A percentile compares a stretch with the other conserved stretches of the same genome.
Conservation (phyloP, 345 rosid genomes). For the Moringa oleifera region DNA sequence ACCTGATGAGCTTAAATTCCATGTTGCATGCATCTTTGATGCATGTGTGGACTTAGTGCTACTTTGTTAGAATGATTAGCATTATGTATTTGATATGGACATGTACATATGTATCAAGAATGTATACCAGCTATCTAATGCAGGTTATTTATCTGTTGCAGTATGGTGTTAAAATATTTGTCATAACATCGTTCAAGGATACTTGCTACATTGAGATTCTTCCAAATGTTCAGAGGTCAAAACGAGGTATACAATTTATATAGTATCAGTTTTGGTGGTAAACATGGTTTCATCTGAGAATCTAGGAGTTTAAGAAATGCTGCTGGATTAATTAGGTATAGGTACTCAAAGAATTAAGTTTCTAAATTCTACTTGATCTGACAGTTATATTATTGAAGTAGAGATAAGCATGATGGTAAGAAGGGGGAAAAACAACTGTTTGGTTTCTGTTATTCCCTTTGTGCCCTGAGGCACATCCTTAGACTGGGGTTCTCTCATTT, state of each 20-base stretch:
- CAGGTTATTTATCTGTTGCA: slow-evolving; percentile 24
- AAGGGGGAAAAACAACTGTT: too few relatives aligned
- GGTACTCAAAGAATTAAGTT: too few relatives aligned
- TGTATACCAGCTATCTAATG: not conserved
- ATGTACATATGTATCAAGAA: not conserved
- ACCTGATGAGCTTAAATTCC: too few relatives aligned
- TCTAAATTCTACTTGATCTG: not conserved
- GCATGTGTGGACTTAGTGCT: not conserved
- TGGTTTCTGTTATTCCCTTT: not conserved
- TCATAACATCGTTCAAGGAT: slow-evolving; percentile 63
- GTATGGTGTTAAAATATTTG: slow-evolving; percentile 58
- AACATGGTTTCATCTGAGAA: slow-evolving; percentile 2
- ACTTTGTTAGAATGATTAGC: not conserved
- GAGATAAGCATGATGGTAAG: too few relatives aligned
- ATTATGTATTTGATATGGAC: too few relatives aligned
- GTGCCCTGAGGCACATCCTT: too few relatives aligned
- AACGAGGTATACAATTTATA: slow-evolving; percentile 34
- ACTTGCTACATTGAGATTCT: slow-evolving; percentile 61
- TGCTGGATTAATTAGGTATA: too few relatives aligned
- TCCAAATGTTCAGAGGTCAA: slow-evolving; percentile 40
- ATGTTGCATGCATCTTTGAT: too few relatives aligned
- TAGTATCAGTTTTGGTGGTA: not conserved
- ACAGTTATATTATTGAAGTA: not conserved
- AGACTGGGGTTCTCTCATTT: too few relatives aligned
- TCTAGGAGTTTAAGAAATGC: not conserved